A percentile compares a stretch with the other conserved stretches of the same genome.
phyloP scores from a whole-genome alignment of 1,284 basidiomycete species.

The Microbotryum intermedium region DNA sequence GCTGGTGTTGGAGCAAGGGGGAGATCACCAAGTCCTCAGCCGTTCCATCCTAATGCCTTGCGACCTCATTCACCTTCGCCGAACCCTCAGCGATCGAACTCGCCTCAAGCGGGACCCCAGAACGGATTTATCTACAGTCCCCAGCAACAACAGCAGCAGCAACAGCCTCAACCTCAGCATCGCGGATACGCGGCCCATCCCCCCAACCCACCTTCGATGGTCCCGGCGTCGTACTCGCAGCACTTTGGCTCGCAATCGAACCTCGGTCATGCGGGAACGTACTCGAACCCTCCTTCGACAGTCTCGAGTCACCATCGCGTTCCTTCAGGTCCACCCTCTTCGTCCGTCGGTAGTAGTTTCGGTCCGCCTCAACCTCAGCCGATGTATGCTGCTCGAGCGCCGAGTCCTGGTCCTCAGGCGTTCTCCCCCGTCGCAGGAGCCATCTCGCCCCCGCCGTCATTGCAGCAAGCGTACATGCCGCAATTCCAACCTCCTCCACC shows the following conservation, averaged over 20 bases:
- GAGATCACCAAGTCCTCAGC: constrained; percentile 8
- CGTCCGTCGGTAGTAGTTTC: no score
- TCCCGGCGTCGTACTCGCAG: not conserved
- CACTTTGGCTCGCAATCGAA: not conserved
- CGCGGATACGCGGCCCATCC: constrained; percentile 4
- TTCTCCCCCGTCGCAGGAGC: not conserved
- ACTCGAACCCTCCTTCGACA: no score
- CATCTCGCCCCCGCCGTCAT: not conserved
- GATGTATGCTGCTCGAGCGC: no score
- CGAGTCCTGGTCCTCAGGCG: no score
- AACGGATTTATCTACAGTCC: not conserved
- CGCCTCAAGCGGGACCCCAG: not conserved
- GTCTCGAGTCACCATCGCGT: no score
- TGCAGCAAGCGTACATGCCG: not conserved
- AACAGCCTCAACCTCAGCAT: not conserved
- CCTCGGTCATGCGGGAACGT: no score
- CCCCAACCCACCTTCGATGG: not conserved
- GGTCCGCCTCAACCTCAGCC: no score
- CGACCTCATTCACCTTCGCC: constrained; percentile 2
- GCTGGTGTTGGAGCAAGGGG: constrained; percentile 8
- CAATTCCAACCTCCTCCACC: constrained; percentile 9
- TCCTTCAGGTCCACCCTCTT: no score
- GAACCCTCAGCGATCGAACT: not conserved
- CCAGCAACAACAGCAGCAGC: constrained; percentile 1
- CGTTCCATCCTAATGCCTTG: constrained; percentile 12